A percentile compares a stretch with the other conserved stretches of the same genome.
These are phyloP conservation scores for Podila horticola DNA, from an alignment of 192 early-diverging fungal genomes.

Conservation along the genomic window DNA sequence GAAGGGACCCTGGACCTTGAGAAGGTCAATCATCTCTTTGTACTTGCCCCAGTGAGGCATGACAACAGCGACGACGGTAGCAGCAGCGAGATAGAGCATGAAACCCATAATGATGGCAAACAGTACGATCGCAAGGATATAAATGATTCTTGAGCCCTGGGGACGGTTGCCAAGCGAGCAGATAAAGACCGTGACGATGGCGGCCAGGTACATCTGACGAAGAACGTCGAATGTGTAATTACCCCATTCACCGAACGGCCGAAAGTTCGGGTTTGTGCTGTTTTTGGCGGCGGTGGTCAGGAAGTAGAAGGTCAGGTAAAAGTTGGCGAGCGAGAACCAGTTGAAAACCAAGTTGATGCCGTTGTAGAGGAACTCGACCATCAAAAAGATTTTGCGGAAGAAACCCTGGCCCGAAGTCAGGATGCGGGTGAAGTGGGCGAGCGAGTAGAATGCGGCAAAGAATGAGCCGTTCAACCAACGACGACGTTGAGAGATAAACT, in stretches of 20 bases:
- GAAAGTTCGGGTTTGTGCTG: neutral
- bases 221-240: slow-evolving; percentile 69
- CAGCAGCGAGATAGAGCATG: slow-evolving; percentile 79
- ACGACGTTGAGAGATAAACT: slow-evolving; percentile 93
- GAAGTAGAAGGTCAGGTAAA: slow-evolving; percentile 88
- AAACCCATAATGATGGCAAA: slow-evolving; percentile 85
- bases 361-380: slow-evolving; percentile 85
- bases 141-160: slow-evolving; percentile 82
- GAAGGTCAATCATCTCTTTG: slow-evolving; percentile 32
- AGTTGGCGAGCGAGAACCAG: slow-evolving; percentile 91
- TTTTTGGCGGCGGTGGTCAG: slow-evolving; percentile 49
- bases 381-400: slow-evolving; percentile 77
- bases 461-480: slow-evolving; percentile 95
- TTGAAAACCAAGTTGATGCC: slow-evolving; percentile 83
- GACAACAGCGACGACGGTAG: slow-evolving; percentile 63
- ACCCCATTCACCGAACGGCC: slow-evolving; percentile 65
- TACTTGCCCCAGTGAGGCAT: slow-evolving; percentile 32
- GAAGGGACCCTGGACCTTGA: slow-evolving; percentile 58
- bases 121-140: slow-evolving; percentile 71
- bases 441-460: slow-evolving; percentile 90
- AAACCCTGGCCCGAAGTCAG: slow-evolving; percentile 77
- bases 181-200: slow-evolving; percentile 83
- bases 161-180: slow-evolving; percentile 91
- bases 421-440: slow-evolving; percentile 80
- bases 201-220: slow-evolving; percentile 79